Evolutionary conservation across 345 rosid genomes (phyloP), one percentile per base, ranked within the genome.

Genomic region (Populus alba): DNA sequence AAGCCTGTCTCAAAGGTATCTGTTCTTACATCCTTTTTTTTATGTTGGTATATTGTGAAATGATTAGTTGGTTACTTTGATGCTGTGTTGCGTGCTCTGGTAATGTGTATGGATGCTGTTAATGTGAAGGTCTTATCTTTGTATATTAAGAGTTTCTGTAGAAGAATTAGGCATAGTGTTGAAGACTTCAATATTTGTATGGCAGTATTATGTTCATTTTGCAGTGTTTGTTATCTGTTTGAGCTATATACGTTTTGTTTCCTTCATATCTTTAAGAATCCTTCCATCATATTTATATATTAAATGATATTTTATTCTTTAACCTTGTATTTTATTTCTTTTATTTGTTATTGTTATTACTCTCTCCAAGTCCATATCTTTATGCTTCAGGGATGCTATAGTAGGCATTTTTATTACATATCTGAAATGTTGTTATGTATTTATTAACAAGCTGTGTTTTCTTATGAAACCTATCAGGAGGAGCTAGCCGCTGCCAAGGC

Each of bases 1-100:
- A 91, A 84, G 73, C 78, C 86, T 23, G 59, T 86, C 69, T 38
- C 92, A 4, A 96, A 96, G 99, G 98, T 96, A 90, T 74, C 7
- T 5, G 35, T 1, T 49, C 43, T 10, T 9, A 11, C 9, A 2
- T 69, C 31, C 47, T 17, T n/a, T 6, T 9, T 23, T 2, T n/a
- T 27, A 12, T 47, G 3, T 47, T 5, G 16, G 1, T 47, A 47
- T 47, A 47, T 15, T 47, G 18, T 57, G 63, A 59, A n/a, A 9
- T 59, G 6, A 9, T 57, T 22, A n/a, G 29, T n/a, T 22, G 23
- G 62, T 55, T 55, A 0, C 25, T 55, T 22, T 1, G 47, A 9
- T 43, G 15, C 1, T 43, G 47, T 11, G 45, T 0, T 20, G 25
- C 22, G 22, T 53, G 25, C 10, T 53, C 2, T 20, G 61, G 3